Evolutionary conservation across 2,329 filamentous ascomycete genomes (phyloP).

Genomic region (Colletotrichum sublineola): DNA sequence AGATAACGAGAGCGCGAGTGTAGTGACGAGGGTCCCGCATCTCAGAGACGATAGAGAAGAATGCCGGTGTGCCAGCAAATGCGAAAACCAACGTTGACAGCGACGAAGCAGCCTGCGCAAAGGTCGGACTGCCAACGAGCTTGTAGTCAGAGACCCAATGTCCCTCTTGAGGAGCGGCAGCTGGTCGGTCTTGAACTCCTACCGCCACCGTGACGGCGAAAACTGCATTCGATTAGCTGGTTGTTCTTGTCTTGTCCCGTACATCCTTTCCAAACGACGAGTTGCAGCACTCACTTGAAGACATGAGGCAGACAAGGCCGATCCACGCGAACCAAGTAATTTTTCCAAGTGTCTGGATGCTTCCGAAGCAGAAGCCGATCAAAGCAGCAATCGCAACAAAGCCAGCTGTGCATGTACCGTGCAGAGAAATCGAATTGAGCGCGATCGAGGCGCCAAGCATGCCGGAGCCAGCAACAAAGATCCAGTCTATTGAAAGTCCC

Average conservation of each 20-base stretch:
- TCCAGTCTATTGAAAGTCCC: slow-evolving; percentile 43
- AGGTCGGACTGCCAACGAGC: slow-evolving; percentile 71
- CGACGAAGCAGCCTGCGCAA: slow-evolving; percentile 60
- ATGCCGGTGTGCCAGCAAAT: slow-evolving; percentile 54
- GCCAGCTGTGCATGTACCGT: slow-evolving; percentile 56
- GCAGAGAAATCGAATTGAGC: slow-evolving; percentile 56
- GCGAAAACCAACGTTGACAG: slow-evolving; percentile 54
- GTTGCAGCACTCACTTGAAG: slow-evolving; percentile 44
- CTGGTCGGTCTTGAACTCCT: slow-evolving; percentile 48
- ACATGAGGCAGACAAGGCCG: slow-evolving; percentile 49
- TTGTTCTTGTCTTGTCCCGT: not conserved
- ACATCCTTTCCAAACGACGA: not conserved
- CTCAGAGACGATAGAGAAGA: slow-evolving; percentile 52
- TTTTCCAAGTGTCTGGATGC: slow-evolving; percentile 50
- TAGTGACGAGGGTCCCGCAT: slow-evolving; percentile 52
- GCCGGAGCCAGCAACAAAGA: slow-evolving; percentile 54
- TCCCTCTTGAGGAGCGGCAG: slow-evolving; percentile 44
- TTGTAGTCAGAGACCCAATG: slow-evolving; percentile 50
- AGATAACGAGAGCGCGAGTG: slow-evolving; percentile 48
- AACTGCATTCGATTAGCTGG: slow-evolving; percentile 34
- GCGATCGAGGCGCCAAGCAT: slow-evolving; percentile 58
- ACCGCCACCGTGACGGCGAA: slow-evolving; percentile 50
- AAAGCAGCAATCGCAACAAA: slow-evolving; percentile 54
- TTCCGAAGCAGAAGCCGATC: slow-evolving; percentile 49
- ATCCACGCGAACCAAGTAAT: slow-evolving; percentile 53